phyloP scores from a whole-genome alignment of 139 green algal genomes.

The Ettlia oleoabundans region DNA sequence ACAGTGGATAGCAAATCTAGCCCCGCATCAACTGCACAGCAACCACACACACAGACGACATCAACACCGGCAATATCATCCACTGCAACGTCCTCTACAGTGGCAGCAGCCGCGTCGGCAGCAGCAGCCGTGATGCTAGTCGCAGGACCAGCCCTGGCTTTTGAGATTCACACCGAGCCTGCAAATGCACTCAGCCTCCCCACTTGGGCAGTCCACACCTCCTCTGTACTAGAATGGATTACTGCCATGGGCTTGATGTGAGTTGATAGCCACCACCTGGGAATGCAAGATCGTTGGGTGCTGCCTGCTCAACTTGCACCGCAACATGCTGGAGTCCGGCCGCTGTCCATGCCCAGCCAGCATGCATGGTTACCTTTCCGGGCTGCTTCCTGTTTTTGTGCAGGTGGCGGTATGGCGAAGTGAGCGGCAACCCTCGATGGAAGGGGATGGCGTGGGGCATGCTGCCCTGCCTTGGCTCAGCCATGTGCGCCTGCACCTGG shows the following conservation, averaged over 20 bases:
- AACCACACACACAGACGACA: too few relatives aligned
- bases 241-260: slow-evolving; percentile 86
- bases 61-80: too few relatives aligned
- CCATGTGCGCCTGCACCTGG: slow-evolving; percentile 90
- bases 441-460: slow-evolving; percentile 94
- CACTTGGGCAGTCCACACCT: slow-evolving; percentile 97
- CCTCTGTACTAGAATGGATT: slow-evolving; percentile 85
- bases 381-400: background rate
- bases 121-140: background rate
- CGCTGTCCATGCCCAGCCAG: too few relatives aligned
- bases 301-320: too few relatives aligned
- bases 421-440: slow-evolving; percentile 73
- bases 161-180: slow-evolving; percentile 72
- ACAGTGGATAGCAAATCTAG: too few relatives aligned
- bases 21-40: too few relatives aligned
- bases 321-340: too few relatives aligned
- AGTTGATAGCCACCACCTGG: background rate
- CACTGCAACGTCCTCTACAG: background rate
- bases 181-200: slow-evolving; percentile 96
- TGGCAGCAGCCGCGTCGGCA: background rate
- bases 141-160: background rate
- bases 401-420: slow-evolving; percentile 84
- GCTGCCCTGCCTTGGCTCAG: slow-evolving; percentile 82
- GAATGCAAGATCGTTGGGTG: background rate
- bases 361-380: background rate